phyloP scores from a whole-genome alignment of 129 eudicot genomes.

The Tagetes erecta region DNA sequence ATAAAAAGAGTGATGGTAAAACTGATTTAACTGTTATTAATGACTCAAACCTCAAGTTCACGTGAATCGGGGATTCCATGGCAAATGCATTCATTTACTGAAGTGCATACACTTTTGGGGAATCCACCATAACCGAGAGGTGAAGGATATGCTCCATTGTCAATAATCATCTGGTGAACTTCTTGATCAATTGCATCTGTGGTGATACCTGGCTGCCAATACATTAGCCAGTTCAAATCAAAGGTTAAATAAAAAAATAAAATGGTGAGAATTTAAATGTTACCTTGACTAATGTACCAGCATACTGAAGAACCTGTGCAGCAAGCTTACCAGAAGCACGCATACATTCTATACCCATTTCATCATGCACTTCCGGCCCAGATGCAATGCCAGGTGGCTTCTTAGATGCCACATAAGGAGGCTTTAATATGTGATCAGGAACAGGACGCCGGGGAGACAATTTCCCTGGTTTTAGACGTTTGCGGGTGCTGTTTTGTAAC shows the following conservation, averaged over 20 bases:
- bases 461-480: conserved; percentile 69
- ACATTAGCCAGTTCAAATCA: conserved; percentile 12
- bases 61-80: conserved; percentile 99
- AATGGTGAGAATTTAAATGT: neutral
- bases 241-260: neutral
- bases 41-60: conserved; percentile 69
- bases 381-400: conserved; percentile 66
- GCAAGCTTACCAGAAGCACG: conserved; percentile 94
- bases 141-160: conserved; percentile 94
- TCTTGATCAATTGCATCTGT: conserved; percentile 91
- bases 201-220: conserved; percentile 89
- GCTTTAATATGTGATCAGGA: conserved; percentile 67
- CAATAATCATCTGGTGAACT: conserved; percentile 87
- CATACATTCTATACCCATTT: conserved; percentile 74
- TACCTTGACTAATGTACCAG: conserved; percentile 92
- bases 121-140: conserved; percentile 97
- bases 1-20: neutral
- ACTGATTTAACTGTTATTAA: neutral
- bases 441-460: conserved; percentile 80
- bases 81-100: conserved; percentile 95
- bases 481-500: conserved; percentile 37
- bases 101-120: conserved; percentile 97
- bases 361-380: conserved; percentile 76
- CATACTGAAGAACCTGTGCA: conserved; percentile 88
- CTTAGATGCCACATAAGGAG: conserved; percentile 63